Evolutionary conservation across 768 basidiomycete species (phyloP).

Genomic region (Leccinum disarticulatum): DNA sequence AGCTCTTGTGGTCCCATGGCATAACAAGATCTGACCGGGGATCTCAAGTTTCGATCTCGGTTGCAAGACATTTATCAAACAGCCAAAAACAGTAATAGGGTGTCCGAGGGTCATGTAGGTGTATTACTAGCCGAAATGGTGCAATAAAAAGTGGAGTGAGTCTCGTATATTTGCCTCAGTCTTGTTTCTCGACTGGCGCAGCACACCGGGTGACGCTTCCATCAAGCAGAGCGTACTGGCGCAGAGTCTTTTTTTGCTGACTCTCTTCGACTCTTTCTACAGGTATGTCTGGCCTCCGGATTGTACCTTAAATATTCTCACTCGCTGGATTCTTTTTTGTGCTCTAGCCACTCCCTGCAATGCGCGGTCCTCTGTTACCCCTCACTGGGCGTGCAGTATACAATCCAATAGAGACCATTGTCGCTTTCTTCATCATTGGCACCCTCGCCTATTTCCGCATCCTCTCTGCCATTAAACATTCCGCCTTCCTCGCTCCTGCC

Average conservation of each 20-base stretch:
- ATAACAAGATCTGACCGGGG: neutral
- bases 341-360: slow-evolving; percentile 16
- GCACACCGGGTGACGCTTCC: neutral
- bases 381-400: slow-evolving; percentile 72
- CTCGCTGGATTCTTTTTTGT: neutral
- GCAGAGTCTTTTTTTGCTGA: neutral
- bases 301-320: neutral
- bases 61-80: neutral
- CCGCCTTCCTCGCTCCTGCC: slow-evolving; percentile 68
- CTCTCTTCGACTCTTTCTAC: neutral
- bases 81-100: slow-evolving; percentile 10
- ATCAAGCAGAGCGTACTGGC: neutral
- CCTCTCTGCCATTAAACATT: slow-evolving; percentile 86
- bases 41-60: neutral
- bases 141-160: slow-evolving; percentile 33
- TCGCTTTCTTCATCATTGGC: slow-evolving; percentile 82
- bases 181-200: neutral
- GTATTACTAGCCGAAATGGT: slow-evolving; percentile 24
- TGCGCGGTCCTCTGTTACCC: slow-evolving; percentile 65
- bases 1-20: neutral
- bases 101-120: slow-evolving; percentile 24
- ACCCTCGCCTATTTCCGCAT: slow-evolving; percentile 96
- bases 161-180: slow-evolving; percentile 1
- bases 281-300: neutral
- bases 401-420: slow-evolving; percentile 86